These are phyloP conservation scores for Lactarius tabidus DNA, from an alignment of 768 basidiomycete species.

Conservation along the genomic window DNA sequence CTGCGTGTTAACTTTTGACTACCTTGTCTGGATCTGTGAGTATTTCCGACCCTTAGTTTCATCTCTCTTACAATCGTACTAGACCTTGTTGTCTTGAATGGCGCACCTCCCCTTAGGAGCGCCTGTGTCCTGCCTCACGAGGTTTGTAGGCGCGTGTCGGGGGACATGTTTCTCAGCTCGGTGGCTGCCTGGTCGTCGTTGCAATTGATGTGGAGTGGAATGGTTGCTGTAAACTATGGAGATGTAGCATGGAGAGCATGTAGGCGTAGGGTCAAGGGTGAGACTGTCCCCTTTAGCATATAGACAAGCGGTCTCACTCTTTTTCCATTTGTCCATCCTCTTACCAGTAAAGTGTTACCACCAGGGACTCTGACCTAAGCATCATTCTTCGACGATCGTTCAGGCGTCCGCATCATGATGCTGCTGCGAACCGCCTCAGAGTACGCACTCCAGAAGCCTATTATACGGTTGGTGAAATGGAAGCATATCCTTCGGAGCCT, in stretches of 20 bases:
- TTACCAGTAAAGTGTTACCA: no score
- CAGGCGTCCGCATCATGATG: no score
- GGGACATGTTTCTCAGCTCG: conserved; percentile 5
- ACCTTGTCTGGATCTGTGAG: conserved; percentile 15
- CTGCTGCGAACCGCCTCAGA: no score
- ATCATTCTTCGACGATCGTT: no score
- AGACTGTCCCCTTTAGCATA: not conserved
- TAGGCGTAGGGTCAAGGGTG: not conserved
- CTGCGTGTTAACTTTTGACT: not conserved
- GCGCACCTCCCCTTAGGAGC: not conserved
- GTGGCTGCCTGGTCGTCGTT: conserved; percentile 9
- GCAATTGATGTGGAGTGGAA: not conserved
- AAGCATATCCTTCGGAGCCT: no score
- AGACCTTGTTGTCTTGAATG: not conserved
- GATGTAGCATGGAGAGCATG: not conserved
- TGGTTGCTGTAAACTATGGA: not conserved
- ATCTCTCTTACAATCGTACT: not conserved
- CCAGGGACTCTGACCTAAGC: no score
- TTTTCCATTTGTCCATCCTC: not conserved
- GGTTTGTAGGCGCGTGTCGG: not conserved
- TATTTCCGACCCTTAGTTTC: not conserved
- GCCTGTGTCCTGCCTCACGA: not conserved
- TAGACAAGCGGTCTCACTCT: not conserved
- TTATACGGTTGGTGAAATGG: no score
- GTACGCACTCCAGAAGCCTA: no score